A percentile compares a stretch with the other conserved stretches of the same genome.
These are phyloP conservation scores for Neofusicoccum laricinum DNA, from an alignment of 2,329 filamentous ascomycete species.

Conservation along the genomic window DNA sequence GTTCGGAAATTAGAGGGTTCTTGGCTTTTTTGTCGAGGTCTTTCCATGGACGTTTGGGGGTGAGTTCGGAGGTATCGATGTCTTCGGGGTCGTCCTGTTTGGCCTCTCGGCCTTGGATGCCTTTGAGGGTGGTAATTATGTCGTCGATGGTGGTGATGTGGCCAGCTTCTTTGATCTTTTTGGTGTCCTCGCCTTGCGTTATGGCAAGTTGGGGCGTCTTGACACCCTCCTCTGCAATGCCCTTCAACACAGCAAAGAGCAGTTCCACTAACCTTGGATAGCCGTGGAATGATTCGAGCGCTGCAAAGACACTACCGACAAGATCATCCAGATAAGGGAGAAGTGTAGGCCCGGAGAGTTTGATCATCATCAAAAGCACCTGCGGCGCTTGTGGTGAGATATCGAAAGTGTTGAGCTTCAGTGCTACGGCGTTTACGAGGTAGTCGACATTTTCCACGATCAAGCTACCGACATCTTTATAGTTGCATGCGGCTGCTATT, in stretches of 20 bases:
- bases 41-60: constrained; percentile 35
- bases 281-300: constrained; percentile 92
- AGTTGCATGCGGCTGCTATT: constrained; percentile 72
- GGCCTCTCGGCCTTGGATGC: constrained; percentile 29
- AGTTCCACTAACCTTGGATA: constrained; percentile 83
- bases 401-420: constrained; percentile 88
- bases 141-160: constrained; percentile 21
- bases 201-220: constrained; percentile 53
- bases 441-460: constrained; percentile 94
- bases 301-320: constrained; percentile 84
- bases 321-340: constrained; percentile 91
- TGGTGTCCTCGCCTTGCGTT: constrained; percentile 25
- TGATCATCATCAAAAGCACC: constrained; percentile 92
- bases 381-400: constrained; percentile 88
- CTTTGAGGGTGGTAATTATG: constrained; percentile 31
- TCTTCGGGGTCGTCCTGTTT: constrained; percentile 26
- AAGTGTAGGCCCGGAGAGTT: constrained; percentile 74
- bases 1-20: constrained; percentile 28
- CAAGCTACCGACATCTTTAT: constrained; percentile 69
- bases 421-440: constrained; percentile 85
- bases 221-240: constrained; percentile 78
- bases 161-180: not conserved
- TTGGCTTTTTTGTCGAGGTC: constrained; percentile 28
- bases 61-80: constrained; percentile 18
- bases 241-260: constrained; percentile 77